phyloP scores from a whole-genome alignment of 1,284 basidiomycete species.

The Hymenochaete sp. region DNA sequence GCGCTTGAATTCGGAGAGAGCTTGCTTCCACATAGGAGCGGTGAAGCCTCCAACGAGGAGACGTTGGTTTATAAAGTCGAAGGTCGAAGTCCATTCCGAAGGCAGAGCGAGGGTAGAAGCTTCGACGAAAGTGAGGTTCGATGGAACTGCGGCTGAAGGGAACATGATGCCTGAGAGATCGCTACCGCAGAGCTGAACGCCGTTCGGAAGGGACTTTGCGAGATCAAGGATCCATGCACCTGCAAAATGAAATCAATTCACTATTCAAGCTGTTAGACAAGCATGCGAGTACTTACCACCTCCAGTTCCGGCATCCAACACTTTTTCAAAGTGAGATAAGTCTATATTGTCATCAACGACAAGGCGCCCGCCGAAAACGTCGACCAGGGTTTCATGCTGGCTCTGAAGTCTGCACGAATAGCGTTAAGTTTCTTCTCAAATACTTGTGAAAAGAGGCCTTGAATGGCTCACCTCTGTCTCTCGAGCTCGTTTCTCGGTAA shows the following conservation, averaged over 20 bases:
- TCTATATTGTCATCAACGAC: slow-evolving; percentile 3
- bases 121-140: slow-evolving; percentile 1
- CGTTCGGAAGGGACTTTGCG: slow-evolving; percentile 1
- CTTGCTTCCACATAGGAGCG: slow-evolving; percentile 22
- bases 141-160: slow-evolving; percentile 4
- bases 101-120: slow-evolving; percentile 4
- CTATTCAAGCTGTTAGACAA: not conserved
- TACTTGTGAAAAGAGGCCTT: not conserved
- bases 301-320: slow-evolving; percentile 11
- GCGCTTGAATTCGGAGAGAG: slow-evolving; percentile 24
- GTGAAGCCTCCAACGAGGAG: slow-evolving; percentile 26
- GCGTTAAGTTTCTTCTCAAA: not conserved
- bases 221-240: slow-evolving; percentile 11
- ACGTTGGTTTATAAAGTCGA: slow-evolving; percentile 27
- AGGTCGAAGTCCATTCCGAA: slow-evolving; percentile 22
- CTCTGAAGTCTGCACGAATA: not conserved
- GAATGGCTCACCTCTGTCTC: not conserved
- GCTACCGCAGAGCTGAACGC: slow-evolving; percentile 5
- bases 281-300: not conserved
- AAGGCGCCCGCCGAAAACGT: slow-evolving; percentile 1
- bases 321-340: not conserved
- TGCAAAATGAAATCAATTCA: not conserved
- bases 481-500: slow-evolving; percentile 1
- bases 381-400: slow-evolving; percentile 8
- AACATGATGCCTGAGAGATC: slow-evolving; percentile 8